These are phyloP conservation scores for Aspergillus viridinutans DNA, from an alignment of 2,329 filamentous ascomycete species.

Conservation along the genomic window DNA sequence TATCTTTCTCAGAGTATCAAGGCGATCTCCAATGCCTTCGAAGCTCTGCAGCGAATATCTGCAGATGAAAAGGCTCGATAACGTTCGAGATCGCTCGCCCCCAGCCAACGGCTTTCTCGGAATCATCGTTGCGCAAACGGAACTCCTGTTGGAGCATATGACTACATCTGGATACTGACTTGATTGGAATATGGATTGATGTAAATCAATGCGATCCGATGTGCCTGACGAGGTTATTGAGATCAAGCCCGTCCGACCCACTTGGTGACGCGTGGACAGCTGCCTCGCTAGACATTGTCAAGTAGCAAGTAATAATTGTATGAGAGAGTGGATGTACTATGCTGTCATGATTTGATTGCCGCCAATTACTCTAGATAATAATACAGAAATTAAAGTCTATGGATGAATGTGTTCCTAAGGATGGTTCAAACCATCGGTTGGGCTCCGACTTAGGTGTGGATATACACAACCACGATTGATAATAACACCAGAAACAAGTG, in stretches of 20 bases:
- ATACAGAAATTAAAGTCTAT: not conserved
- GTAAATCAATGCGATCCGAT: not conserved
- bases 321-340: not conserved
- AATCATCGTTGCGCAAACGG: too few relatives aligned
- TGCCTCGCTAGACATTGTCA: not conserved
- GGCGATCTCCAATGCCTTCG: conserved; percentile 28
- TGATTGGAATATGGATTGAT: not conserved
- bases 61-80: conserved; percentile 25
- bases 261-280: not conserved
- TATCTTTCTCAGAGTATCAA: conserved; percentile 30
- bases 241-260: not conserved
- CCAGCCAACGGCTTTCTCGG: not conserved
- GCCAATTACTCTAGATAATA: not conserved
- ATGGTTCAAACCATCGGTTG: not conserved
- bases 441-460: not conserved
- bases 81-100: conserved; percentile 4
- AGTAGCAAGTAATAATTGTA: not conserved
- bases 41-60: conserved; percentile 16
- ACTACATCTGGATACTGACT: not conserved
- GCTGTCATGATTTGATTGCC: not conserved
- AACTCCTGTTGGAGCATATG: too few relatives aligned
- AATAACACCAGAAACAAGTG: not conserved
- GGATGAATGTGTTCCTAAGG: not conserved
- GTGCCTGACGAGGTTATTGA: not conserved
- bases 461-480: not conserved